phyloP scores from a whole-genome alignment of 257 asterid species.

The Solanum pinnatisectum region DNA sequence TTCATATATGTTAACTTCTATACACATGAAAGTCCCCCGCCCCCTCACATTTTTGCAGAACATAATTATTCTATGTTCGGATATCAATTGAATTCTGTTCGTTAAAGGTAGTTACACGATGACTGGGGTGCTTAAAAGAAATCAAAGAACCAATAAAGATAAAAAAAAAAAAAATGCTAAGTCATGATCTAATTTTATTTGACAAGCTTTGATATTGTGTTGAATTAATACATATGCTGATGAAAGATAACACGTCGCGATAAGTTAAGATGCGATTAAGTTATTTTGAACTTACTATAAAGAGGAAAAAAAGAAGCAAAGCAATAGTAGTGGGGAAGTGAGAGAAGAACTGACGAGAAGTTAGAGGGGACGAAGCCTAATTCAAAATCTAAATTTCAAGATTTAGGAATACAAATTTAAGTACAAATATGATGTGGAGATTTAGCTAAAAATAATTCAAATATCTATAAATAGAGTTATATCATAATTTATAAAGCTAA shows the following conservation, averaged over 20 bases:
- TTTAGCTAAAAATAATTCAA: neutral
- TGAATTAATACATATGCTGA: too few species aligned
- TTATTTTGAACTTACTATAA: neutral
- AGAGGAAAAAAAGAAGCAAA: neutral
- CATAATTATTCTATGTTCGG: too few species aligned
- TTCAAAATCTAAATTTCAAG: neutral
- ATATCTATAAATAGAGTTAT: neutral
- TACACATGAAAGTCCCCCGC: neutral
- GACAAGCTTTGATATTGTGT: neutral
- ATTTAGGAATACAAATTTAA: neutral
- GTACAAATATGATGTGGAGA: neutral
- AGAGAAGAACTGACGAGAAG: neutral
- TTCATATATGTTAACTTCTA: too few species aligned
- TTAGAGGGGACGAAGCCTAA: neutral
- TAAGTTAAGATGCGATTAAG: neutral
- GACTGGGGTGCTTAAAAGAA: neutral
- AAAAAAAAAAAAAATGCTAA: fast-evolving
- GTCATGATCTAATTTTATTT: neutral
- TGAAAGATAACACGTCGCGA: too few species aligned
- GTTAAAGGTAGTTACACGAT: neutral
- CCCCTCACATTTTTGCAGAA: neutral
- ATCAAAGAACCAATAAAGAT: neutral
- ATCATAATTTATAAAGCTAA: neutral
- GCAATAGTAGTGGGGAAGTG: neutral
- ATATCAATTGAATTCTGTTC: neutral